phyloP scores from a whole-genome alignment of 495 filamentous ascomycete species.

The Aspergillus mulundensis region DNA sequence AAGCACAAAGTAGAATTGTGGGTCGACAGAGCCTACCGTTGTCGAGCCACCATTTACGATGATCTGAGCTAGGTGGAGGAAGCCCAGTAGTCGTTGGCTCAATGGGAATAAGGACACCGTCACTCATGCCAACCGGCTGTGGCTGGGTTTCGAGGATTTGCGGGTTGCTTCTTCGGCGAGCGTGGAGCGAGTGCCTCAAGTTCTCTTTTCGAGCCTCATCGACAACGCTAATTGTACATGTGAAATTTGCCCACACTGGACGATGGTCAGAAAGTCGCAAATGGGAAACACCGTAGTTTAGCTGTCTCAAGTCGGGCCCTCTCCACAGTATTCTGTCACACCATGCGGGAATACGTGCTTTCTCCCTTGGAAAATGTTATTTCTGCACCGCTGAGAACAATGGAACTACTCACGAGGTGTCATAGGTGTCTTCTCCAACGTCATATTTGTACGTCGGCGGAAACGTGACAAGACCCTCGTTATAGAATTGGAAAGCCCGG shows the following conservation, averaged over 20 bases:
- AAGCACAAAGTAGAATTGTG: background rate
- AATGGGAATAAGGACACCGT: slow-evolving; percentile 67
- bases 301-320: slow-evolving; percentile 76
- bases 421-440: slow-evolving; percentile 78
- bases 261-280: slow-evolving; percentile 90
- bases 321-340: slow-evolving; percentile 89
- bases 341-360: slow-evolving; percentile 93
- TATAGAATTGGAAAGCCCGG: slow-evolving; percentile 83
- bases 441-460: slow-evolving; percentile 95
- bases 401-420: slow-evolving; percentile 68
- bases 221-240: slow-evolving; percentile 73
- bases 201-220: slow-evolving; percentile 67
- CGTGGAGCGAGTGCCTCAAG: slow-evolving; percentile 69
- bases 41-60: slow-evolving; percentile 91
- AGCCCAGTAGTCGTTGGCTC: slow-evolving; percentile 74
- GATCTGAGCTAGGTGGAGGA: slow-evolving; percentile 86
- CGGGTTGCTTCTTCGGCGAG: slow-evolving; percentile 58
- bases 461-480: slow-evolving; percentile 79
- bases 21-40: slow-evolving; percentile 48
- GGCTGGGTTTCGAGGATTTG: slow-evolving; percentile 36
- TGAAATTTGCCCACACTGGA: slow-evolving; percentile 85
- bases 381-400: no score
- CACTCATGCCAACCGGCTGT: slow-evolving; percentile 43
- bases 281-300: slow-evolving; percentile 71
- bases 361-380: slow-evolving; percentile 80